Base-by-base conservation (phyloP, 116 monocot species). In the Posidonia oceanica region DNA sequence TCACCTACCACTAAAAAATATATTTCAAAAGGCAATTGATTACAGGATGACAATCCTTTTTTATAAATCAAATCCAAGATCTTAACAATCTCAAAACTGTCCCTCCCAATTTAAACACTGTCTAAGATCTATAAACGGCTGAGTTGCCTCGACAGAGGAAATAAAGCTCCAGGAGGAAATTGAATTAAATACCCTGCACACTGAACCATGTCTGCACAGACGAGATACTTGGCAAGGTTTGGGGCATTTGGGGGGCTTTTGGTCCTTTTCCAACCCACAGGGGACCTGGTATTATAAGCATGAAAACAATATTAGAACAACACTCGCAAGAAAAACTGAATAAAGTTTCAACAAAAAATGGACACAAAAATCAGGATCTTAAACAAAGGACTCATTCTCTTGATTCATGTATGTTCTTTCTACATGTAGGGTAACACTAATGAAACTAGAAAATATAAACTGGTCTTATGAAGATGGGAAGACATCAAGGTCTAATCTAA, bases 191-290 rank as follows among this genome's bases (percentile, higher is more conserved):
- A 96, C 95, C 88, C 80, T 79, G 36, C 69, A 72, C 73, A 81
- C 76, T 78, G 74, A 80, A 69, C 82, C 80, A 70, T 96, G 95
- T 39, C 84, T 86, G 67, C 95, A 96, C n/a, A 96, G 79, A 71
- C 88, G 85, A 51, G 85, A 41, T 77, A 86, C 75, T 76, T 64
- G 70, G 65, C 95, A 96, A 12, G 69, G 72, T 74, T 84, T 96
- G 12, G 78, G 77, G 69, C 95, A 96, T 82, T 71, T 91, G 48
- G 91, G 91, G 40, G 95, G 91, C 70, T 86, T 96, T 75, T 91
- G 91, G 80, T 73, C 88, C 79, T 78, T 91, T 74, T 96, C 95
- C 62, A 83, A 64, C 37, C 95, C 95, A 74, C 95, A 96, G 48
- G 95, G 95, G 61, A 96, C 91, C 95, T 96, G 78, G 23, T 14